Conservation (phyloP, 2,329 filamentous ascomycete genomes). For the Lachnellula occidentalis region DNA sequence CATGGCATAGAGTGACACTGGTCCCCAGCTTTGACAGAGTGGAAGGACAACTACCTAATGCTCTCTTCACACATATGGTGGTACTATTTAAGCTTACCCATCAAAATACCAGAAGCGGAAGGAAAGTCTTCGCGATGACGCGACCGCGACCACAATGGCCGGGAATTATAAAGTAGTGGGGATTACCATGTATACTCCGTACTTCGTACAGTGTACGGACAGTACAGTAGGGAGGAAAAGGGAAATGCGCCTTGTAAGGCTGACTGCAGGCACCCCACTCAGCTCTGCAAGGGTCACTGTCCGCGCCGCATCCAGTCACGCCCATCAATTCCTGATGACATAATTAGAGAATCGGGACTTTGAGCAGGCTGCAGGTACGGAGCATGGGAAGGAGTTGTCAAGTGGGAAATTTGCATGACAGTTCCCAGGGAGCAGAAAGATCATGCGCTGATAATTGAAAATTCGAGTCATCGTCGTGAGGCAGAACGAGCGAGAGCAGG, state of each 20-base stretch:
- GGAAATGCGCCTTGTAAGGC: slow-evolving; percentile 6
- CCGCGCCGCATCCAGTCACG: background rate
- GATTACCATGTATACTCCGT: no score
- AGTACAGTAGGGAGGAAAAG: no score
- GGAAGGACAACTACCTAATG: no score
- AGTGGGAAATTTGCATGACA: background rate
- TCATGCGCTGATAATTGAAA: background rate
- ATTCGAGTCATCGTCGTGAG: background rate
- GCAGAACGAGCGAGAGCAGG: background rate
- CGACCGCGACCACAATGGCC: no score
- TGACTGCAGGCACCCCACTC: slow-evolving; percentile 7
- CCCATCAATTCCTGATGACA: background rate
- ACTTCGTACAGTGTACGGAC: no score
- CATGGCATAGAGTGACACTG: no score
- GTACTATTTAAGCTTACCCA: no score
- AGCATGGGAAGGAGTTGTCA: background rate
- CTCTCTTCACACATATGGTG: no score
- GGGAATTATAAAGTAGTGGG: no score
- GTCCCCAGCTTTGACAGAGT: no score
- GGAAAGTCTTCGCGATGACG: no score
- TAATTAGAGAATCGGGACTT: background rate
- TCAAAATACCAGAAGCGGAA: no score
- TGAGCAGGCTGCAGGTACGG: background rate
- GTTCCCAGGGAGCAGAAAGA: background rate
- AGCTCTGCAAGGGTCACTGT: background rate